These are phyloP conservation scores for Fusarium sp. DNA, from an alignment of 2,329 filamentous ascomycete species.

Conservation along the genomic window DNA sequence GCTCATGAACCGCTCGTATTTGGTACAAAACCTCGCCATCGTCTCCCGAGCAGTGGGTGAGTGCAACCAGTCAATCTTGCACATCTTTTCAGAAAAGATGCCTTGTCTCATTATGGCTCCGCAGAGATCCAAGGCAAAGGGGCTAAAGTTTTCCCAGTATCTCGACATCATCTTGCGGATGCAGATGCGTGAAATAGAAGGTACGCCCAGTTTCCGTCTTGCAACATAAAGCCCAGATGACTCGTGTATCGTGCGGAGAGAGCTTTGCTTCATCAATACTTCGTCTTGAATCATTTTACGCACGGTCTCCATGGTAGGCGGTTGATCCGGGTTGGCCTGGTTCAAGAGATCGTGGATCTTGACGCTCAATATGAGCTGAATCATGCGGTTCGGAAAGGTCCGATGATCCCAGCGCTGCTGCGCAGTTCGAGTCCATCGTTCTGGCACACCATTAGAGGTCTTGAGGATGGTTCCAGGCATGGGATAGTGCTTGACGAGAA, in stretches of 20 bases:
- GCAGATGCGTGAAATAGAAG: slow-evolving; percentile 53
- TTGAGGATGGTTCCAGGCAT: slow-evolving; percentile 78
- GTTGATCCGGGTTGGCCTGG: slow-evolving; percentile 24
- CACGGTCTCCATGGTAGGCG: slow-evolving; percentile 63
- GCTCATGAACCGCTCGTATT: slow-evolving; percentile 73
- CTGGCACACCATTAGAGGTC: slow-evolving; percentile 62
- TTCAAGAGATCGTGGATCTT: slow-evolving; percentile 56
- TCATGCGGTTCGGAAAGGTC: slow-evolving; percentile 69
- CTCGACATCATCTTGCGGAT: slow-evolving; percentile 76
- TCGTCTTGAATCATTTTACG: slow-evolving; percentile 61
- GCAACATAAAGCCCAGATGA: slow-evolving; percentile 9
- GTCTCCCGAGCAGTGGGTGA: slow-evolving; percentile 73
- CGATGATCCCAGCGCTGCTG: slow-evolving; percentile 42
- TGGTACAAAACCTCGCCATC: slow-evolving; percentile 72
- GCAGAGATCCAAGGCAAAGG: slow-evolving; percentile 73
- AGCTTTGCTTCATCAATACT: slow-evolving; percentile 52
- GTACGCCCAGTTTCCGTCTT: background rate
- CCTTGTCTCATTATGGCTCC: slow-evolving; percentile 76
- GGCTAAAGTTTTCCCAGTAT: slow-evolving; percentile 76
- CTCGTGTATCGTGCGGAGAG: slow-evolving; percentile 29
- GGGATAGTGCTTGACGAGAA: slow-evolving; percentile 57
- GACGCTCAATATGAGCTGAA: slow-evolving; percentile 60
- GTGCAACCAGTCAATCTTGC: slow-evolving; percentile 81
- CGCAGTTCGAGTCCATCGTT: slow-evolving; percentile 15
- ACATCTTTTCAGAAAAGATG: slow-evolving; percentile 79